Base-by-base conservation (phyloP, 106 monocot genomes). In the Phalaenopsis aphrodite region DNA sequence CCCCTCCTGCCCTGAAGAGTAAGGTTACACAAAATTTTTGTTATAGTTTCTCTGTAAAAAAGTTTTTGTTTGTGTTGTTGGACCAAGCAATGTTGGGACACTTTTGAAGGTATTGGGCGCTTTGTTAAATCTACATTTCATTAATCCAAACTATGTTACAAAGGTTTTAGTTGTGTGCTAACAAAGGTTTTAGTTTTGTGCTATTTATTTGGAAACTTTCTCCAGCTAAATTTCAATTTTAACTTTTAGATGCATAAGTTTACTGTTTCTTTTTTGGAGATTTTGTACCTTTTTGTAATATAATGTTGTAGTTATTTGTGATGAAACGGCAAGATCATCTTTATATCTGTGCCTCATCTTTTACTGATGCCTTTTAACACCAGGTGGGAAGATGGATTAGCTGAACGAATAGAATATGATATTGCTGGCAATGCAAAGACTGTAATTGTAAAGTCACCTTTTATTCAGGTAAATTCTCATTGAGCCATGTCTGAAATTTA, bases 321-420 rank as follows among this genome's bases (percentile, higher is more conserved):
- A 49, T 49, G 5, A 5, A 76, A 76, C 14, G 14, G 52, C 47
- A 76, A 49, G 11, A n/a, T 49, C 16, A 47, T 76, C 24, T 30
- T 48, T n/a, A 9, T 23, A 49, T 24, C 30, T 75, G 30, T 1
- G 36, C 47, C 14, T 47, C 1, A 56, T 77, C 56, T 77, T 6
- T 56, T 4, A 38, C 7, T 56, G 46, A 11, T 39, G 14, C 52
- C 55, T 55, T 55, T 77, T 57, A 17, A 58, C 56, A 37, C 2
- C 72, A 99, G 99, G 77, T 99, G 99, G 99, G 99, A 99, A 87
- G 83, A 91, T 81, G 91, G 88, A 19, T 85, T 99, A 77, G 83
- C 87, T 85, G 89, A 90, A 69, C 82, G 42, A 72, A 66, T 91
- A 75, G 83, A 95, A 61, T 99, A 87, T 85, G 99, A 91, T 82